Conservation (phyloP, 1,284 basidiomycete genomes). For the Cystobasidium pallidum region DNA sequence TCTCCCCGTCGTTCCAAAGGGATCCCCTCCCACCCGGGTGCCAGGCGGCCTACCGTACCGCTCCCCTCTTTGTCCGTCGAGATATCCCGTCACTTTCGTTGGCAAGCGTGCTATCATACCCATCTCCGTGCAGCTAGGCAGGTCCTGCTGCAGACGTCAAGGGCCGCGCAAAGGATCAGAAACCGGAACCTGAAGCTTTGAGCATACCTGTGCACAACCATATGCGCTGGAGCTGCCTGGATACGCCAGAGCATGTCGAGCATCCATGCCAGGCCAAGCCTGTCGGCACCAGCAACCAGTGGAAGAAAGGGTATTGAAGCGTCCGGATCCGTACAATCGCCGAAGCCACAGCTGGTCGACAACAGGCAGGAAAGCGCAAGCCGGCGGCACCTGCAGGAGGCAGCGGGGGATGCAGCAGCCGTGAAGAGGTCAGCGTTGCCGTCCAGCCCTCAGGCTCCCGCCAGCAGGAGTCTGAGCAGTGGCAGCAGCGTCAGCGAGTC, state of each 20-base stretch:
- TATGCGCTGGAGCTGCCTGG: neutral
- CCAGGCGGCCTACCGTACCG: constrained; percentile 14
- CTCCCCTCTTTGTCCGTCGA: neutral
- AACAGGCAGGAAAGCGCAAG: neutral
- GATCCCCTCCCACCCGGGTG: neutral
- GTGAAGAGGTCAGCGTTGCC: neutral
- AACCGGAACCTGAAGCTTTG: too few species aligned
- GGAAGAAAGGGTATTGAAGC: constrained; percentile 13
- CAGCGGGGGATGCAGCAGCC: neutral
- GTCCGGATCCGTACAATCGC: neutral
- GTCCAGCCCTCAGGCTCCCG: neutral
- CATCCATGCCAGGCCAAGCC: neutral
- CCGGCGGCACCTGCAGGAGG: neutral
- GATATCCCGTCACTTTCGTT: neutral
- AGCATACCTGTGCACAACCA: too few species aligned
- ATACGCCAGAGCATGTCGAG: neutral
- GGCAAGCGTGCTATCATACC: neutral
- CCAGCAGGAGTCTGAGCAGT: constrained; percentile 24
- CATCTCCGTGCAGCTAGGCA: neutral
- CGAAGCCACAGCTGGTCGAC: neutral
- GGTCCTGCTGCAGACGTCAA: constrained; percentile 4
- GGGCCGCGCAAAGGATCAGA: too few species aligned
- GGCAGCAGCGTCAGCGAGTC: constrained; percentile 15
- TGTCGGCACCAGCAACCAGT: constrained; percentile 8
- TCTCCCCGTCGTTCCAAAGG: neutral